Evolutionary conservation across 805 yeast genomes (phyloP).

Genomic region (Grigorovia jiainica): DNA sequence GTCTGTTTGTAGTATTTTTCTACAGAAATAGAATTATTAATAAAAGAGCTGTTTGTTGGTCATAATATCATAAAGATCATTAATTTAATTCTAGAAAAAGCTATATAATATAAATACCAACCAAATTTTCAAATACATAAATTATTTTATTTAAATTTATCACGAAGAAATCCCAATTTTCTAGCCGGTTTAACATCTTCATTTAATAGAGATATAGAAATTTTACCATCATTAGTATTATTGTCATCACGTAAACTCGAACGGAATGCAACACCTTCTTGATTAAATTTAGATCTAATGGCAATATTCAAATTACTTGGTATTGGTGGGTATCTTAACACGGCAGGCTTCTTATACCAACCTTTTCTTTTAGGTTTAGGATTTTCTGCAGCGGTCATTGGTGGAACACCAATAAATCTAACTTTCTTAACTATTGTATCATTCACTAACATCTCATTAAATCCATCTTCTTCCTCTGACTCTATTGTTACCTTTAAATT

Average conservation of each 20-base stretch:
- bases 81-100: too few species aligned
- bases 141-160: neutral
- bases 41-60: too few species aligned
- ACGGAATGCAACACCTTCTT: conserved; percentile 29
- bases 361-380: conserved; percentile 27
- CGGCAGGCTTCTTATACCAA: conserved; percentile 31
- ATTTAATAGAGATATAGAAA: neutral
- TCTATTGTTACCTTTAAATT: neutral
- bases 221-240: neutral
- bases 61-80: too few species aligned
- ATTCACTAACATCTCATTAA: too few species aligned
- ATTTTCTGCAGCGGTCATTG: conserved; percentile 24
- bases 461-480: too few species aligned
- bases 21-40: too few species aligned
- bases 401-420: conserved; percentile 29
- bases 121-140: too few species aligned
- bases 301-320: conserved; percentile 14
- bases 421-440: conserved; percentile 19
- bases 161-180: neutral
- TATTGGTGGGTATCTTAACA: conserved; percentile 27
- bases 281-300: conserved; percentile 14
- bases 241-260: conserved; percentile 19
- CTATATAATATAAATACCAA: too few species aligned
- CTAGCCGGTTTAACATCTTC: neutral
- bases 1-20: too few species aligned